phyloP scores from a whole-genome alignment of 1,284 basidiomycete species.

The Irpex lacteus region DNA sequence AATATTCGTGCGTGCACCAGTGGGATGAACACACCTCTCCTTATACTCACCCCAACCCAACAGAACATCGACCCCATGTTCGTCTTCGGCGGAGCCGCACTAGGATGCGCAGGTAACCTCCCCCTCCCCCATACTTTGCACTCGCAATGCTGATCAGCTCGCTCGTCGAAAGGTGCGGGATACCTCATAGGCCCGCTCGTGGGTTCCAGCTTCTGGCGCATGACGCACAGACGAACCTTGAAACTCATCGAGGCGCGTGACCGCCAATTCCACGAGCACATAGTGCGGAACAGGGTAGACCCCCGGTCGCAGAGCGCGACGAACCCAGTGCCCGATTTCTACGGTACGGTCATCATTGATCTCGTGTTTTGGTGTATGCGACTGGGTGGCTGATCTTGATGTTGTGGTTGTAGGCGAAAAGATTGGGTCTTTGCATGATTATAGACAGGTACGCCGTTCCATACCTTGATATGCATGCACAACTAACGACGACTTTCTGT shows the following conservation, averaged over 20 bases:
- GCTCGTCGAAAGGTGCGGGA: conserved; percentile 54
- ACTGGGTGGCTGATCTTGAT: conserved; percentile 5
- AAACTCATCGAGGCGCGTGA: conserved; percentile 79
- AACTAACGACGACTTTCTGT: too few relatives aligned
- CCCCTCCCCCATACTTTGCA: neutral
- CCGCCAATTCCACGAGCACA: conserved; percentile 77
- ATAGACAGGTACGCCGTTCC: too few relatives aligned
- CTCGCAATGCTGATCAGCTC: neutral
- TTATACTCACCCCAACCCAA: neutral
- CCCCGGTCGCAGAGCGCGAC: conserved; percentile 82
- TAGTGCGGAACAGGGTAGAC: conserved; percentile 86
- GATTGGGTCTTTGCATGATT: conserved; percentile 78
- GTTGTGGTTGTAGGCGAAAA: conserved; percentile 59
- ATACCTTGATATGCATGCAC: too few relatives aligned
- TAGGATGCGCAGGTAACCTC: conserved; percentile 63
- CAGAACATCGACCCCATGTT: conserved; percentile 86
- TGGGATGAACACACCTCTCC: too few relatives aligned
- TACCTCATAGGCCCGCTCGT: conserved; percentile 81
- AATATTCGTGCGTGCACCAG: conserved; percentile 76
- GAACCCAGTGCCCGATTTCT: conserved; percentile 88
- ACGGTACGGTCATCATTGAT: conserved; percentile 51
- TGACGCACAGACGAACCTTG: conserved; percentile 71
- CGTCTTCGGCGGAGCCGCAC: conserved; percentile 78
- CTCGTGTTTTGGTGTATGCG: conserved; percentile 1
- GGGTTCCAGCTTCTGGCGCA: conserved; percentile 74